Evolutionary conservation across 495 filamentous ascomycete species (phyloP).

Genomic region (Aspergillus incahuasiensis): DNA sequence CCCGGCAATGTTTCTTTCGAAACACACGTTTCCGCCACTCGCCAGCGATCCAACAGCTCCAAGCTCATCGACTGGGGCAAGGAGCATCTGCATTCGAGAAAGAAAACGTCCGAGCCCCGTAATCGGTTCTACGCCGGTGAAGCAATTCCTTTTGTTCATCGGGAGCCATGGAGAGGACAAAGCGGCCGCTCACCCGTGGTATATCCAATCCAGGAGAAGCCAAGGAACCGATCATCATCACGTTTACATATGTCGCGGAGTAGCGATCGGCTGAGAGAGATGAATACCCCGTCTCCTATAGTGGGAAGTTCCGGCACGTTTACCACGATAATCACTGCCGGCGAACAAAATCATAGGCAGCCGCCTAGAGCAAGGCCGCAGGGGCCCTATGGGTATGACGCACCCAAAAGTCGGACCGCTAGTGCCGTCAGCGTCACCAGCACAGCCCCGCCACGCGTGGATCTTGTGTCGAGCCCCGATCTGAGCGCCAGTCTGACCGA

Average conservation of each 20-base stretch:
- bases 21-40: constrained; percentile 15
- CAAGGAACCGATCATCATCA: constrained; percentile 23
- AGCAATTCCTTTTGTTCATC: constrained; percentile 18
- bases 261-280: constrained; percentile 14
- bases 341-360: constrained; percentile 18
- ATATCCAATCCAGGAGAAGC: constrained; percentile 25
- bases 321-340: constrained; percentile 39
- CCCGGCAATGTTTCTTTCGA: constrained; percentile 24
- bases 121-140: constrained; percentile 25
- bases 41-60: constrained; percentile 19
- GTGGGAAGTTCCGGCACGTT: constrained; percentile 19
- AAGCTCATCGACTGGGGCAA: constrained; percentile 30
- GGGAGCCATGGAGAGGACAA: constrained; percentile 49
- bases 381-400: neutral
- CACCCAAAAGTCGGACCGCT: constrained; percentile 6
- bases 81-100: constrained; percentile 30
- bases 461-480: constrained; percentile 18
- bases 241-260: constrained; percentile 19
- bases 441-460: constrained; percentile 22
- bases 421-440: constrained; percentile 10
- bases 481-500: constrained; percentile 21
- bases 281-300: constrained; percentile 7
- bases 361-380: constrained; percentile 1
- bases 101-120: constrained; percentile 26
- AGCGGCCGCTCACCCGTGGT: constrained; percentile 46